phyloP scores from a whole-genome alignment of 768 basidiomycete species.

The Termitomyces eurrhizus region DNA sequence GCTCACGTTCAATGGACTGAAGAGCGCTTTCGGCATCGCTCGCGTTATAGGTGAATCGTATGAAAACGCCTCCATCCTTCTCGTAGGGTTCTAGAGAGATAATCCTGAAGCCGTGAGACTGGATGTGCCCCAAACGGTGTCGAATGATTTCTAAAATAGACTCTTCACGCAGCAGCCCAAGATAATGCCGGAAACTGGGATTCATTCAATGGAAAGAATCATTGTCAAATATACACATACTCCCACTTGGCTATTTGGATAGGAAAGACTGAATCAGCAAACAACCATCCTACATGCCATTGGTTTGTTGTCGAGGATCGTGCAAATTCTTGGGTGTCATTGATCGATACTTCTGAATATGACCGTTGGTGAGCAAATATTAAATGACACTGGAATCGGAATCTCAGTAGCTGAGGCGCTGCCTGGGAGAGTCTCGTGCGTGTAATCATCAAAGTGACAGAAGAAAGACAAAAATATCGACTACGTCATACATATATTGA shows the following conservation, averaged over 20 bases:
- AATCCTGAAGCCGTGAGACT: slow-evolving; percentile 56
- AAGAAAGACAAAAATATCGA: not conserved
- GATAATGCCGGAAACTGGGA: slow-evolving; percentile 56
- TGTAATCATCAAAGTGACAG: not conserved
- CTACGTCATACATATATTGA: not conserved
- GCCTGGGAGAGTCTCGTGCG: not conserved
- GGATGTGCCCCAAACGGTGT: slow-evolving; percentile 46
- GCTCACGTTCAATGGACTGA: slow-evolving; percentile 42
- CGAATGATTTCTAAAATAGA: slow-evolving; percentile 46
- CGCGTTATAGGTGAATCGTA: slow-evolving; percentile 59
- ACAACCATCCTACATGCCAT: slow-evolving; percentile 43
- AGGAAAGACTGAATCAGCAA: slow-evolving; percentile 77
- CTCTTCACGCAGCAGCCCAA: slow-evolving; percentile 59
- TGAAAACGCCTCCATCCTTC: slow-evolving; percentile 88
- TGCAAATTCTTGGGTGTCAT: not conserved
- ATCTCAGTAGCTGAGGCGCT: not conserved
- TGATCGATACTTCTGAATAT: slow-evolving; percentile 1
- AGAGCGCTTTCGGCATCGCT: slow-evolving; percentile 35
- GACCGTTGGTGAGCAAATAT: not conserved
- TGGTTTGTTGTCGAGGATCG: not conserved
- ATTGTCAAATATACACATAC: slow-evolving; percentile 36
- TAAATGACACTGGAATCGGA: not conserved
- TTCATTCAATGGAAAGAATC: slow-evolving; percentile 2
- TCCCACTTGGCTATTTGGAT: slow-evolving; percentile 69
- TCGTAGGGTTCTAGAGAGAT: slow-evolving; percentile 56